Evolutionary conservation across 2,329 filamentous ascomycete genomes (phyloP).

Genomic region (Penicillium sp.): DNA sequence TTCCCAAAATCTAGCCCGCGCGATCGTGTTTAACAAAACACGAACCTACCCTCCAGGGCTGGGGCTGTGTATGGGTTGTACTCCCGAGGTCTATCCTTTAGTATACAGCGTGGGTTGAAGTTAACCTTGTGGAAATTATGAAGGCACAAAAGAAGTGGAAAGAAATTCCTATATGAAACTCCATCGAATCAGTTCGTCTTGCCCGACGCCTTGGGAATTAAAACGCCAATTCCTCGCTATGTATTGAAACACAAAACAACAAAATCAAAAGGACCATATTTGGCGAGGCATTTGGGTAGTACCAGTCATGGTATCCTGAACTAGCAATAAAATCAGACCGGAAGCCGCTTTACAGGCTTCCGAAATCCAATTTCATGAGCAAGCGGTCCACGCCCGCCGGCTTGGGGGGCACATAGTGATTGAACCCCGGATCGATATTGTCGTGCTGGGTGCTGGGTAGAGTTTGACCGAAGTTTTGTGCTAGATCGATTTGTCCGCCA

Average conservation of each 20-base stretch:
- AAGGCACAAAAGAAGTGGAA: neutral
- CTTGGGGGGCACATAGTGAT: slow-evolving; percentile 66
- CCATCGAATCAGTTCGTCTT: neutral
- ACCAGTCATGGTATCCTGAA: slow-evolving; percentile 8
- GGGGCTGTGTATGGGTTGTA: too few relatives aligned
- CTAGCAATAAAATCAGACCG: slow-evolving; percentile 17
- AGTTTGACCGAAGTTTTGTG: slow-evolving; percentile 29
- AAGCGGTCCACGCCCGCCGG: slow-evolving; percentile 80
- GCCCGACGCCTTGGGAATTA: neutral
- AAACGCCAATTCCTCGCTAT: slow-evolving; percentile 6
- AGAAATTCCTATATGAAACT: neutral
- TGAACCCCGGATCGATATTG: slow-evolving; percentile 13
- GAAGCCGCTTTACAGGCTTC: slow-evolving; percentile 23
- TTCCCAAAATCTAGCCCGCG: too few relatives aligned
- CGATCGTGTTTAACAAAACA: too few relatives aligned
- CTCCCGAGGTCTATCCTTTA: too few relatives aligned
- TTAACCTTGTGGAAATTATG: neutral
- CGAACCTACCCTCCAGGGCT: neutral
- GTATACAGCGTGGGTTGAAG: neutral
- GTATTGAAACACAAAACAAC: neutral
- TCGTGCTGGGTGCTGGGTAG: slow-evolving; percentile 32
- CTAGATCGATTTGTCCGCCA: slow-evolving; percentile 32
- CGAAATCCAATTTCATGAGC: slow-evolving; percentile 84
- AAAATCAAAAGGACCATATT: neutral
- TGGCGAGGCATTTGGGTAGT: too few relatives aligned